Evolutionary conservation across 352 stramenopile genomes (phyloP).

Genomic region (Elongisporangium prolatum): DNA sequence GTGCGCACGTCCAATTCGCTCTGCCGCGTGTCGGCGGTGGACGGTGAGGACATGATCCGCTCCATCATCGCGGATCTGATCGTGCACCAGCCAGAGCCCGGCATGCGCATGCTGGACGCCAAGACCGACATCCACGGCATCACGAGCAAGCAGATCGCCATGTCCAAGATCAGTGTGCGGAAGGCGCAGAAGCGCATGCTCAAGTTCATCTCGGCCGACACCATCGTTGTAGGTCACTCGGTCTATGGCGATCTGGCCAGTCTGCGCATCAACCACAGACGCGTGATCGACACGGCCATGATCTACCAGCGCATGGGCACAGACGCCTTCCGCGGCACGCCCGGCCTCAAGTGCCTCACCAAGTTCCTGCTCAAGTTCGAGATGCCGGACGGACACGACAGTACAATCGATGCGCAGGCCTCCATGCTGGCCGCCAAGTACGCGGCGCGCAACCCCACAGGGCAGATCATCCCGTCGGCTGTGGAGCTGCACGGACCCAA

Average conservation of each 20-base stretch:
- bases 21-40: conserved; percentile 76
- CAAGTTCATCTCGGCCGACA: conserved; percentile 80
- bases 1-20: conserved; percentile 52
- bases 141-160: conserved; percentile 55
- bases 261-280: conserved; percentile 68
- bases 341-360: conserved; percentile 69
- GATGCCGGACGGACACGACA: conserved; percentile 83
- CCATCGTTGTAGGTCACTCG: conserved; percentile 81
- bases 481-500: conserved; percentile 58
- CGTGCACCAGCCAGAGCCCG: conserved; percentile 71
- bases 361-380: conserved; percentile 80
- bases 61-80: conserved; percentile 73
- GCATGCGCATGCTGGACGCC: conserved; percentile 52
- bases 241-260: conserved; percentile 70
- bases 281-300: conserved; percentile 81
- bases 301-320: conserved; percentile 65
- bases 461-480: conserved; percentile 61
- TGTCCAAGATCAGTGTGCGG: conserved; percentile 65
- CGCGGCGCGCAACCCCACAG: conserved; percentile 42
- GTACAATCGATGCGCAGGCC: conserved; percentile 79
- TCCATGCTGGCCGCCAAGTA: conserved; percentile 86
- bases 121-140: conserved; percentile 88
- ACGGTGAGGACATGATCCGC: conserved; percentile 75
- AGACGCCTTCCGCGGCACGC: conserved; percentile 30
- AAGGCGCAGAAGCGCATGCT: conserved; percentile 82